These are phyloP conservation scores for Corymbia citriodora DNA, from an alignment of 441 rosid genomes.

Conservation along the genomic window DNA sequence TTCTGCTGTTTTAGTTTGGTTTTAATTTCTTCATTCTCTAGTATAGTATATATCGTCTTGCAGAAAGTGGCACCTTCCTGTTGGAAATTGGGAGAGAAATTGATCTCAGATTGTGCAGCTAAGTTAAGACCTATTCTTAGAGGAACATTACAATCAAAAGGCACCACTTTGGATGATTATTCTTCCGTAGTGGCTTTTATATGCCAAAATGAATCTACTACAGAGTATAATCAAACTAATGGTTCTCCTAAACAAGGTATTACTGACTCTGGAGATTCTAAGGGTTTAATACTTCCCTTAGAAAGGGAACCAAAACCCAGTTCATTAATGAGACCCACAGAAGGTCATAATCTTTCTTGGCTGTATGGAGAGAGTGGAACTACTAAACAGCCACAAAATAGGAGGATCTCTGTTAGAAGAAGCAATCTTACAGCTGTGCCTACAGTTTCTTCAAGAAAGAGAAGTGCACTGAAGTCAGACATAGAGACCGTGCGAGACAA, in stretches of 20 bases:
- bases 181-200: background rate
- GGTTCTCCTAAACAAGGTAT: background rate
- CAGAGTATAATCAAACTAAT: background rate
- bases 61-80: background rate
- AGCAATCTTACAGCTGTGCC: background rate
- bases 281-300: background rate
- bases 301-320: background rate
- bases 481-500: rapidly evolving
- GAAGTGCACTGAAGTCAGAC: background rate
- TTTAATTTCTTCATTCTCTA: background rate
- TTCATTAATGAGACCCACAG: background rate
- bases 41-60: background rate
- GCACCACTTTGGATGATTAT: background rate
- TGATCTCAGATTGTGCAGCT: background rate
- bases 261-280: background rate
- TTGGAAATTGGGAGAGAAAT: background rate
- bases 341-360: background rate
- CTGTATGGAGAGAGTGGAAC: background rate
- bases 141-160: background rate
- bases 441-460: background rate
- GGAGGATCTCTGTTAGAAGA: background rate
- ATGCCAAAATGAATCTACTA: no score
- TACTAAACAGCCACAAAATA: rapidly evolving
- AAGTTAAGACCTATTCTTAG: background rate
- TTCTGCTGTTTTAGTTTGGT: background rate